phyloP scores from a whole-genome alignment of 805 yeast genomes.

The Candida easanensis region DNA sequence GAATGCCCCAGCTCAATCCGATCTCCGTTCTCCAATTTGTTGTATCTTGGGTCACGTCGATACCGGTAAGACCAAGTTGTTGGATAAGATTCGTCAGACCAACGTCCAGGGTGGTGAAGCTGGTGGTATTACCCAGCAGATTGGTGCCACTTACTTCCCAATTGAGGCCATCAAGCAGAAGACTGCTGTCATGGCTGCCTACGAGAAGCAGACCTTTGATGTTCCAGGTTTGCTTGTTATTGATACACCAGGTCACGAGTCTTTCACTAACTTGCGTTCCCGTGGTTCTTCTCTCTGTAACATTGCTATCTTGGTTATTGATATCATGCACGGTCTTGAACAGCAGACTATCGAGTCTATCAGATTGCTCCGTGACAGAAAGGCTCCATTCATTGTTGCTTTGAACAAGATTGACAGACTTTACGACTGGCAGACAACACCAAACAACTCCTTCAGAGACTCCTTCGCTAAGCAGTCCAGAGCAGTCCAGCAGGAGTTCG shows the following conservation, averaged over 20 bases:
- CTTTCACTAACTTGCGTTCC: slow-evolving; percentile 93
- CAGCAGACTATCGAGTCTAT: slow-evolving; percentile 97
- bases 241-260: slow-evolving; percentile 99
- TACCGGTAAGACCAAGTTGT: slow-evolving; percentile 96
- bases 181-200: slow-evolving; percentile 86
- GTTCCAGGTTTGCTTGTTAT: slow-evolving; percentile 96
- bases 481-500: slow-evolving; percentile 89
- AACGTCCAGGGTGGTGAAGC: slow-evolving; percentile 99
- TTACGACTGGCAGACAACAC: slow-evolving; percentile 88
- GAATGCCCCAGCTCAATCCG: slow-evolving; percentile 32
- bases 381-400: slow-evolving; percentile 97
- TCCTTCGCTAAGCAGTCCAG: slow-evolving; percentile 78
- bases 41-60: slow-evolving; percentile 99
- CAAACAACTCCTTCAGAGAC: slow-evolving; percentile 95
- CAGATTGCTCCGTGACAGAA: slow-evolving; percentile 87
- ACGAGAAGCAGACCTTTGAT: slow-evolving; percentile 81
- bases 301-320: slow-evolving; percentile 97
- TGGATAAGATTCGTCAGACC: slow-evolving; percentile 97
- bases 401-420: slow-evolving; percentile 96
- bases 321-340: slow-evolving; percentile 98
- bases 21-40: slow-evolving; percentile 97
- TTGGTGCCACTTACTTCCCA: slow-evolving; percentile 99
- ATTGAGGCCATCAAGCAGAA: slow-evolving; percentile 88
- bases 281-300: slow-evolving; percentile 99
- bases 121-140: slow-evolving; percentile 99